phyloP scores from a whole-genome alignment of 495 filamentous ascomycete species.

The Rhypophila decipiens region DNA sequence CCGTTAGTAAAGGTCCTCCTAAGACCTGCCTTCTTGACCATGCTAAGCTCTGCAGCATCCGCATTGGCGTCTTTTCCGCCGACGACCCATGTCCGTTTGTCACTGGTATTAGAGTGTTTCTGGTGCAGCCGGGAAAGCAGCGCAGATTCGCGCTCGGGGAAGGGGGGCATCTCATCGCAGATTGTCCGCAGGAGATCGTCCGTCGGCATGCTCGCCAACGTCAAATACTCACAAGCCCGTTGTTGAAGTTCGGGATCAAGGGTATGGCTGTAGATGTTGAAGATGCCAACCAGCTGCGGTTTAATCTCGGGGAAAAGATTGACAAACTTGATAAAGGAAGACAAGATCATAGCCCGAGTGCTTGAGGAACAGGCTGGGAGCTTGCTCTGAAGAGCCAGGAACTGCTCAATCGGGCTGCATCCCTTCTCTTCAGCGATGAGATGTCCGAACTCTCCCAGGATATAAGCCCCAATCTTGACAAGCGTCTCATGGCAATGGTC shows the following conservation, averaged over 20 bases:
- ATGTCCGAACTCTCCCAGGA: conserved; percentile 95
- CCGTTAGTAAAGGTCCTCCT: conserved; percentile 76
- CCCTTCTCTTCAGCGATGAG: conserved; percentile 90
- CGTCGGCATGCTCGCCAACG: conserved; percentile 73
- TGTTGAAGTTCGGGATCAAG: conserved; percentile 95
- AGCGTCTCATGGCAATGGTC: conserved; percentile 94
- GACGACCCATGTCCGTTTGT: conserved; percentile 94
- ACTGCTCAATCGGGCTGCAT: conserved; percentile 96
- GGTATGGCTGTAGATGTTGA: conserved; percentile 87
- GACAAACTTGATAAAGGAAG: conserved; percentile 94
- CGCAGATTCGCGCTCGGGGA: conserved; percentile 89
- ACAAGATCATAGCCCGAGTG: conserved; percentile 89
- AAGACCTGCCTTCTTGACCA: conserved; percentile 75
- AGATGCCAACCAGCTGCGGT: conserved; percentile 83
- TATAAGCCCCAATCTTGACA: conserved; percentile 94
- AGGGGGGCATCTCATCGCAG: conserved; percentile 98
- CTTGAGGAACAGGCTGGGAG: conserved; percentile 82
- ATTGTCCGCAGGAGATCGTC: conserved; percentile 94
- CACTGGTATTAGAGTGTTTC: conserved; percentile 82
- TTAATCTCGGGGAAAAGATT: conserved; percentile 99
- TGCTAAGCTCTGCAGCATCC: conserved; percentile 69
- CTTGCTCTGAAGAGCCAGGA: conserved; percentile 85
- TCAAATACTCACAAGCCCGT: conserved; percentile 91
- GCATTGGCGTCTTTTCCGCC: conserved; percentile 89
- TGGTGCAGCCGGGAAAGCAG: conserved; percentile 88